phyloP scores from a whole-genome alignment of 345 rosid genomes.

The Hibiscus syriacus region DNA sequence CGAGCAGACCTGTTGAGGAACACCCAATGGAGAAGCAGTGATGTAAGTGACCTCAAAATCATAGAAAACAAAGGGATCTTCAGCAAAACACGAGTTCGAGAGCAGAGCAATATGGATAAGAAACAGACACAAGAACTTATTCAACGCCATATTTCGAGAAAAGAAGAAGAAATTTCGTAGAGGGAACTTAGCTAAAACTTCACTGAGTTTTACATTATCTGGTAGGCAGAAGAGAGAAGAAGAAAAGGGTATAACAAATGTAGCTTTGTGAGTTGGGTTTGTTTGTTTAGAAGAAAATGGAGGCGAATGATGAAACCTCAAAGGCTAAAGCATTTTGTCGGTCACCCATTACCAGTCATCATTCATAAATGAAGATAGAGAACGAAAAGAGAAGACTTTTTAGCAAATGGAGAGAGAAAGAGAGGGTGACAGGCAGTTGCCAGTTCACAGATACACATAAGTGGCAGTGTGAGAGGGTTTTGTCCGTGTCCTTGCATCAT shows the following conservation, averaged over 20 bases:
- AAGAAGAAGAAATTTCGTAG: not conserved
- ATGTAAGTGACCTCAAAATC: slow-evolving; percentile 82
- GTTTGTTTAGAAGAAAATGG: not conserved
- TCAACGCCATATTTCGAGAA: slow-evolving; percentile 39
- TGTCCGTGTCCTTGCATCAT: no score
- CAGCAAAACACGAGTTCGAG: slow-evolving; percentile 44
- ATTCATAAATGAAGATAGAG: slow-evolving; percentile 1
- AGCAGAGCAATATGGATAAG: slow-evolving; percentile 49
- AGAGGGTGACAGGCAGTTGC: no score
- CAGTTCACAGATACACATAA: no score
- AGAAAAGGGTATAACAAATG: slow-evolving; percentile 26
- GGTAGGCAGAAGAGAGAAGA: slow-evolving; percentile 1
- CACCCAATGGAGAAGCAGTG: slow-evolving; percentile 96
- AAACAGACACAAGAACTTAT: slow-evolving; percentile 33
- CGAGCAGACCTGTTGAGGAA: slow-evolving; percentile 72
- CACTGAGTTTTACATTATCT: slow-evolving; percentile 33
- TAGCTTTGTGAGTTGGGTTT: not conserved
- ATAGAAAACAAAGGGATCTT: slow-evolving; percentile 58
- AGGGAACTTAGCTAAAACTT: slow-evolving; percentile 1
- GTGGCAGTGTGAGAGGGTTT: no score
- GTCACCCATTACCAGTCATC: slow-evolving; percentile 21
- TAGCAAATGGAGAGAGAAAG: no score
- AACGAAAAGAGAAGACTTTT: not conserved
- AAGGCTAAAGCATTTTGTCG: slow-evolving; percentile 20
- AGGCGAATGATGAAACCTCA: not conserved